Evolutionary conservation across 2,329 filamentous ascomycete species (phyloP), one percentile per base, ranked within the genome.

Genomic region (Daldinia sp.): DNA sequence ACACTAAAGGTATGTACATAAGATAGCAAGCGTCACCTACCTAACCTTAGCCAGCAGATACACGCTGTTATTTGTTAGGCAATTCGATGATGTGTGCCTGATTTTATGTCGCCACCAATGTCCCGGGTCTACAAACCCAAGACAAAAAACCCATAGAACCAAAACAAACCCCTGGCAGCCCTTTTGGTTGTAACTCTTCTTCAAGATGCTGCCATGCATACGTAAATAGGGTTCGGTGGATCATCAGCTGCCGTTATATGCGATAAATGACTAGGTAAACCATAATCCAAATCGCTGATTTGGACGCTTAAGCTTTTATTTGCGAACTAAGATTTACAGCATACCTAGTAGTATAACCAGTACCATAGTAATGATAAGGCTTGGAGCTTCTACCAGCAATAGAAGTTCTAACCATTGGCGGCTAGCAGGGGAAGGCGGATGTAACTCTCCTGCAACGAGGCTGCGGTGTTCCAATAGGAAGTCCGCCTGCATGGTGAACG

Each of bases 391-490:
- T 50, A 28, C 7, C 6, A 35, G 50, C 39, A 41, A 60, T 6
- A 28, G 44, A 37, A 26, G 39, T 61, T 56, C 62, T 46, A 60
- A 35, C 41, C 39, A 55, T 61, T 67, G 67, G 50, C 62, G 42
- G 53, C 23, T 42, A 63, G 61, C 20, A 65, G 51, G 65, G 66
- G 64, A 65, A 65, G 59, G 64, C 60, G 48, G 57, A 74, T 74
- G 71, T 61, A 69, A 74, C 71, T 71, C 63, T 72, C 44, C 60
- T 72, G 68, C 66, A 68, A 70, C 67, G 60, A 66, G 68, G 58
- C 66, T 64, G 41, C 60, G 28, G 63, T 60, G 53, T 65, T 63
- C 73, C 74, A 75, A 75, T 76, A 69, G 72, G 69, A 73, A 71
- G 55, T 46, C 63, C 74, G 64, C 69, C 72, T 70, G 67, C 60